Evolutionary conservation across 169 alveolate genomes (phyloP).

Genomic region (Eimeria falciformis): DNA sequence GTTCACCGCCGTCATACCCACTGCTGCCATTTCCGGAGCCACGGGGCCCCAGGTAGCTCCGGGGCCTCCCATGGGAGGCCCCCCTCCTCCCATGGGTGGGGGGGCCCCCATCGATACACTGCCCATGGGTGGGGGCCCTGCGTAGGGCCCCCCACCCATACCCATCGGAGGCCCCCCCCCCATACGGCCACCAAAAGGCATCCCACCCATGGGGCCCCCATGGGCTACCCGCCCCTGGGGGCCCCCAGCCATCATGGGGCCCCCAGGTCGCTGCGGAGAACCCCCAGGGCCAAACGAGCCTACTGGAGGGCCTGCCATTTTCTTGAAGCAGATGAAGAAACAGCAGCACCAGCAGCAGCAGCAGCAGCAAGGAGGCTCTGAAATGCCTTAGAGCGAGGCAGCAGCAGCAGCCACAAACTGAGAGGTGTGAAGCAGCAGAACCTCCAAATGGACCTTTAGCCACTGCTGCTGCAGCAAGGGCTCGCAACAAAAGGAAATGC

Average conservation of each 20-base stretch:
- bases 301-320: not conserved
- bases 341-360: not conserved
- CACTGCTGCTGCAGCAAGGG: slow-evolving; percentile 34
- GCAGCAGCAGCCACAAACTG: no score
- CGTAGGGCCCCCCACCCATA: not conserved
- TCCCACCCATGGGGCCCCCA: slow-evolving; percentile 17
- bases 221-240: not conserved
- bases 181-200: not conserved
- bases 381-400: not conserved
- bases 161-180: slow-evolving; percentile 40
- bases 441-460: not conserved
- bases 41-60: slow-evolving; percentile 60
- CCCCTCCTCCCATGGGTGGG: slow-evolving; percentile 26
- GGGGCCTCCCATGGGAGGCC: slow-evolving; percentile 45
- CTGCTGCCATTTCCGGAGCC: slow-evolving; percentile 66
- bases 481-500: not conserved
- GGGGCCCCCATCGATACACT: slow-evolving; percentile 35
- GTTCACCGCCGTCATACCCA: slow-evolving; percentile 45
- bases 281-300: slow-evolving; percentile 5
- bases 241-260: slow-evolving; percentile 10
- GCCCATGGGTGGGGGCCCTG: slow-evolving; percentile 39
- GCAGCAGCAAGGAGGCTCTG: not conserved
- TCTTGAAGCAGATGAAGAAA: not conserved
- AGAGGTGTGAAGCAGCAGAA: not conserved
- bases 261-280: slow-evolving; percentile 12